Evolutionary conservation across 176 grass and related monocot genomes (phyloP), one percentile per base, ranked within the genome.

Genomic region (Cenchrus americanus): DNA sequence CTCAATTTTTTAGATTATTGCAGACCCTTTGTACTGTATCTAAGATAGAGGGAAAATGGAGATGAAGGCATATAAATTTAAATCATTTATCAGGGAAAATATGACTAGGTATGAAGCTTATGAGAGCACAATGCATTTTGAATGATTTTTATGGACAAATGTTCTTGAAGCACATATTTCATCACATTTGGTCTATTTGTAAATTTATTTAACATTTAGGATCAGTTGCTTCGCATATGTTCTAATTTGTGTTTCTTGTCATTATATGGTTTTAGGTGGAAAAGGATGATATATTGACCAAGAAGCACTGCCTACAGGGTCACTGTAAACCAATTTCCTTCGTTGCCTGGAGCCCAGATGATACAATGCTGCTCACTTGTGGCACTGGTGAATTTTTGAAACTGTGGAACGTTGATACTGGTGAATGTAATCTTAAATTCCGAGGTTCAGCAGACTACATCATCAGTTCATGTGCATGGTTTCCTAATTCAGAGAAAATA

Each of bases 391-490:
- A 98, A 88, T 88, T 74, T 80, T 77, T 96, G 66, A 99, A 94
- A 92, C 52, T 94, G 66, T 99, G 96, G 93, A 90, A 99, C 47
- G 69, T 94, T 9, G 74, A 86, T 85, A 90, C 89, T 78, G 91
- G 89, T 87, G 88, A 70, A 50, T 99, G 91, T 62, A 90, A 73
- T 48, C 76, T 90, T 72, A 90, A 89, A 88, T 92, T 96, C 82
- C 72, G 73, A 41, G 54, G 69, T 65, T 73, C 76, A 26, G 53
- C 62, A 37, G 57, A 76, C 47, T 62, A 49, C 53, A 72, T 87
- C 24, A 92, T 98, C 81, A 89, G 80, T 82, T 89, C 93, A 24
- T 99, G 93, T 81, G 87, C 93, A 67, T 99, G 96, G 96, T 99
- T 99, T 78, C 96, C 96, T 51, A 85, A 77, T 83, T 99, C 96